Evolutionary conservation across 768 basidiomycete genomes (phyloP).

Genomic region (Russula emetica): DNA sequence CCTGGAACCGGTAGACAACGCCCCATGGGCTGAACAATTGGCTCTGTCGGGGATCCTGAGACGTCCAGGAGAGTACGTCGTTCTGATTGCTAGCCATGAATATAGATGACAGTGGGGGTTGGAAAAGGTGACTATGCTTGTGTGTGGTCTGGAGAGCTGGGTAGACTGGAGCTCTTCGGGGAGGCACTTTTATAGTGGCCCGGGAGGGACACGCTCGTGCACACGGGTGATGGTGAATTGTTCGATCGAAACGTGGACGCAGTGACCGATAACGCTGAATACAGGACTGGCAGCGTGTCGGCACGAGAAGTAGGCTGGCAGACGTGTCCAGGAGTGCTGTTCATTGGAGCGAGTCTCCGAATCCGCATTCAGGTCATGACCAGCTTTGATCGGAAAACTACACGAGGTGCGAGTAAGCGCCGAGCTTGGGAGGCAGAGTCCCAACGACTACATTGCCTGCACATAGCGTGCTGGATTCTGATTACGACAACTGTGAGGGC

Average conservation of each 20-base stretch:
- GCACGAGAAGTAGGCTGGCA: conserved; percentile 61
- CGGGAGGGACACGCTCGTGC: conserved; percentile 44
- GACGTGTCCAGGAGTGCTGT: conserved; percentile 52
- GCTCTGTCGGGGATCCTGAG: conserved; percentile 80
- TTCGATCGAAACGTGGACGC: conserved; percentile 66
- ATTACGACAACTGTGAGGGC: conserved; percentile 17
- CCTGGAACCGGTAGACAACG: conserved; percentile 76
- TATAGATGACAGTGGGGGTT: conserved; percentile 32
- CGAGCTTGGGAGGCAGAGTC: conserved; percentile 35
- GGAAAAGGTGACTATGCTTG: conserved; percentile 27
- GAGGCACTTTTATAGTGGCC: conserved; percentile 45
- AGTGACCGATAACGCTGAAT: conserved; percentile 71
- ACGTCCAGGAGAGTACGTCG: conserved; percentile 83
- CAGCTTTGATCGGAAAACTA: conserved; percentile 59
- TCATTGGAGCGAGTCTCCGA: conserved; percentile 70
- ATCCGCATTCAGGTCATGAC: conserved; percentile 50
- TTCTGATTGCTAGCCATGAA: conserved; percentile 43
- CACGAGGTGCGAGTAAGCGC: conserved; percentile 58
- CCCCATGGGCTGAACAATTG: conserved; percentile 79
- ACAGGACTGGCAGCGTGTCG: conserved; percentile 66
- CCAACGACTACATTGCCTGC: conserved; percentile 25
- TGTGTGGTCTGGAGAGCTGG: conserved; percentile 30
- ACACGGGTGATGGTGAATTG: conserved; percentile 50
- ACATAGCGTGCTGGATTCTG: conserved; percentile 33
- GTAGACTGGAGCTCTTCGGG: conserved; percentile 26